Conservation (phyloP, 768 basidiomycete genomes). For the Hebeloma cylindrosporum region DNA sequence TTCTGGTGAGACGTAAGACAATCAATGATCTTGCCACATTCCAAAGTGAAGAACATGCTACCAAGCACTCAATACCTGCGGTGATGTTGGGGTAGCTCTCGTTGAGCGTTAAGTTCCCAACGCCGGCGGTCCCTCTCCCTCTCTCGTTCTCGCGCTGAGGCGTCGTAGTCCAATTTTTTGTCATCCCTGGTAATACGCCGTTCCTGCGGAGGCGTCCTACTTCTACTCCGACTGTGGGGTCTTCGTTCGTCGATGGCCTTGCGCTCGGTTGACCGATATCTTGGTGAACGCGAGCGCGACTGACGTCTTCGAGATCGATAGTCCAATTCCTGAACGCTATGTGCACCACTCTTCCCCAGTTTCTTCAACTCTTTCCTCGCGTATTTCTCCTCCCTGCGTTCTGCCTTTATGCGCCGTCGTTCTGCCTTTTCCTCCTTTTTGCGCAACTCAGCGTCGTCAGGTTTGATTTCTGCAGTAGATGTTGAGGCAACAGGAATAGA, state of each 20-base stretch:
- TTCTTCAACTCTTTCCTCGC: slow-evolving; percentile 50
- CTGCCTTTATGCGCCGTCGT: slow-evolving; percentile 48
- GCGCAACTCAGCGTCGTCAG: no score
- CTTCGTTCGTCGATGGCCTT: slow-evolving; percentile 16
- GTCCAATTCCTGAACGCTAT: slow-evolving; percentile 23
- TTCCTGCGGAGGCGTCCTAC: slow-evolving; percentile 25
- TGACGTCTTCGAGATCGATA: slow-evolving; percentile 19
- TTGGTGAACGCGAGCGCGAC: slow-evolving; percentile 27
- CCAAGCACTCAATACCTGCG: slow-evolving; percentile 16
- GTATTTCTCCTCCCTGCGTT: slow-evolving; percentile 23
- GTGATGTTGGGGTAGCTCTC: slow-evolving; percentile 29
- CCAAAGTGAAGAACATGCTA: no score
- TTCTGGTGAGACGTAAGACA: no score
- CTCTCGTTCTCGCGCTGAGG: slow-evolving; percentile 24
- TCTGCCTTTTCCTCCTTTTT: slow-evolving; percentile 39
- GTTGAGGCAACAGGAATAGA: slow-evolving; percentile 23
- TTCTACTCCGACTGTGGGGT: slow-evolving; percentile 27
- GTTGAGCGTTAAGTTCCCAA: slow-evolving; percentile 49
- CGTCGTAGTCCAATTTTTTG: slow-evolving; percentile 20
- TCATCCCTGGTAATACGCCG: slow-evolving; percentile 13
- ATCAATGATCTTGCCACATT: no score
- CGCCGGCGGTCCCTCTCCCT: slow-evolving; percentile 41
- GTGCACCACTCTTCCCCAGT: slow-evolving; percentile 33
- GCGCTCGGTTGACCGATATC: slow-evolving; percentile 32
- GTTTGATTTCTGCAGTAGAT: slow-evolving; percentile 14